These are phyloP conservation scores for Chaetomiaceae sp. DNA, from an alignment of 2,329 filamentous ascomycete genomes.

Conservation along the genomic window DNA sequence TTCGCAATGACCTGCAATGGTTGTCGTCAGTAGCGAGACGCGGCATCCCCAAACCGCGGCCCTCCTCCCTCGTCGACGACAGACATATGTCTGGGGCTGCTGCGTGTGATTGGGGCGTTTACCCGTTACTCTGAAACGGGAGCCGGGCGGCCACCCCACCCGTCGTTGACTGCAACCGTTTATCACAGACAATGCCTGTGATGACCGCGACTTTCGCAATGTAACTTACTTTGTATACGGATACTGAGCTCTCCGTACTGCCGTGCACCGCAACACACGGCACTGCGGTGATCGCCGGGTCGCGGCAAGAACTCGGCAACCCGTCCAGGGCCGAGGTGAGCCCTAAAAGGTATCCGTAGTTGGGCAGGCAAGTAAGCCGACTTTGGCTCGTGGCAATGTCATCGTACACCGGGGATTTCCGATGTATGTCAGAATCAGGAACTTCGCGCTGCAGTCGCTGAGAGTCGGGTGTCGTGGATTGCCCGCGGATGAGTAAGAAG, in stretches of 20 bases:
- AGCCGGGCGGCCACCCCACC: too few relatives aligned
- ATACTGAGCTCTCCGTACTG: too few relatives aligned
- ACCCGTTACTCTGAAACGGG: too few relatives aligned
- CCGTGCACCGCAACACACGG: too few relatives aligned
- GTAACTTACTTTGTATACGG: too few relatives aligned
- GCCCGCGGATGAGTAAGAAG: neutral
- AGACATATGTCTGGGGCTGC: too few relatives aligned
- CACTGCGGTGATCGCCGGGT: constrained; percentile 11
- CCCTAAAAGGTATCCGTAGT: constrained; percentile 10
- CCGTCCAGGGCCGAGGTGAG: neutral
- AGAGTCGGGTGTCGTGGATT: neutral
- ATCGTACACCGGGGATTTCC: constrained; percentile 10
- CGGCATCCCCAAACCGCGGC: too few relatives aligned
- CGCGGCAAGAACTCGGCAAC: constrained; percentile 15
- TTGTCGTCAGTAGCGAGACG: too few relatives aligned
- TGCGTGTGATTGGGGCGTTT: too few relatives aligned
- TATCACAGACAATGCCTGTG: constrained; percentile 7
- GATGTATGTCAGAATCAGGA: constrained; percentile 8
- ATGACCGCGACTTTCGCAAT: constrained; percentile 20
- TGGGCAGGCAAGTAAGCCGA: too few relatives aligned
- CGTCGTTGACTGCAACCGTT: constrained; percentile 6
- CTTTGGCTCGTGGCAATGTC: neutral
- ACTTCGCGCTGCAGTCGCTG: neutral
- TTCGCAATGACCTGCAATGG: too few relatives aligned
- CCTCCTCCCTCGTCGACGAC: too few relatives aligned